These are phyloP conservation scores for Aspergillus sp. DNA, from an alignment of 2,329 filamentous ascomycete species.

Conservation along the genomic window DNA sequence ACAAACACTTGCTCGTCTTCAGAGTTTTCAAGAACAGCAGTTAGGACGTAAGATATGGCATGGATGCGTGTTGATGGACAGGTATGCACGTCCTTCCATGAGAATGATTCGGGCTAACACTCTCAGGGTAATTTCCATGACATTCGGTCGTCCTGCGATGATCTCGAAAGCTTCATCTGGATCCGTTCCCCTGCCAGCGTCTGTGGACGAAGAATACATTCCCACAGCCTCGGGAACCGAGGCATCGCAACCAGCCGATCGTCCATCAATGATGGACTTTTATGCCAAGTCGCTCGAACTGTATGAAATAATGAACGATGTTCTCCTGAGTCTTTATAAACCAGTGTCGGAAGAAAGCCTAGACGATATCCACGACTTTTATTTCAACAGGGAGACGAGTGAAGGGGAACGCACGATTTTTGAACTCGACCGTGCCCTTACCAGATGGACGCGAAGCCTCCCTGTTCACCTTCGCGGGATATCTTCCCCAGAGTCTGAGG, in stretches of 20 bases:
- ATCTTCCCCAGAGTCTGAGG: slow-evolving; percentile 3
- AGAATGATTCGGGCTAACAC: background rate
- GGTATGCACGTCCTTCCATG: slow-evolving; percentile 13
- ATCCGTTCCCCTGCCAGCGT: slow-evolving; percentile 22
- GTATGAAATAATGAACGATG: slow-evolving; percentile 32
- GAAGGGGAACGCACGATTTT: slow-evolving; percentile 27
- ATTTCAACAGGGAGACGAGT: slow-evolving; percentile 16
- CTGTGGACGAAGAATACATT: slow-evolving; percentile 29
- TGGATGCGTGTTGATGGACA: slow-evolving; percentile 33
- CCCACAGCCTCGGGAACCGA: slow-evolving; percentile 8
- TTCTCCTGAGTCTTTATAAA: slow-evolving; percentile 26
- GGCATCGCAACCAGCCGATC: slow-evolving; percentile 14
- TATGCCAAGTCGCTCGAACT: slow-evolving; percentile 28
- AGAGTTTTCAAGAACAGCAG: slow-evolving; percentile 22
- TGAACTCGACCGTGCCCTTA: slow-evolving; percentile 27
- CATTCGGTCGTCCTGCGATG: slow-evolving; percentile 33
- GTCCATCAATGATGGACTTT: slow-evolving; percentile 26
- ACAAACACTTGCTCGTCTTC: slow-evolving; percentile 28
- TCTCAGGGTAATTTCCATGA: slow-evolving; percentile 32
- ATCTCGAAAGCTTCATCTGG: slow-evolving; percentile 23
- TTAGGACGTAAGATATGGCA: slow-evolving; percentile 30
- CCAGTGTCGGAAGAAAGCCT: slow-evolving; percentile 17
- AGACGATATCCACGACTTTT: slow-evolving; percentile 23
- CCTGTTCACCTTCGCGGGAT: slow-evolving; percentile 21
- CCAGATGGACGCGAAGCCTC: slow-evolving; percentile 24